Evolutionary conservation across 1,139 yeast species (phyloP), one percentile per base, ranked within the genome.

Genomic region (Candida glucosophila): DNA sequence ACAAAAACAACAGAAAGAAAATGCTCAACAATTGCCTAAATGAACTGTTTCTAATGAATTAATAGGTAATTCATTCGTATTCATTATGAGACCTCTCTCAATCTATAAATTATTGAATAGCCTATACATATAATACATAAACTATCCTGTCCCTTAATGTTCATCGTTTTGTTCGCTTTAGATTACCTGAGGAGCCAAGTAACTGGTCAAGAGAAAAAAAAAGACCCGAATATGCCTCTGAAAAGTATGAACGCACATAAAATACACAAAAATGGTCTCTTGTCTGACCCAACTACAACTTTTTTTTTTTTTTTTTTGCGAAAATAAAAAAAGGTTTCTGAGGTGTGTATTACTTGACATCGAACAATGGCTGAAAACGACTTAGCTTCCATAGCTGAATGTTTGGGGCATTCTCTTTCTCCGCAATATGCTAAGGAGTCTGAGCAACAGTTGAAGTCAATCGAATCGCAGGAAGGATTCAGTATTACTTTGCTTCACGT

Each of bases 401-500:
- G 63, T 29, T 52, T 73, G 44, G 71, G 64, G 37, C 67, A 60
- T 35, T 69, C 77, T 2, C 56, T 73, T 23, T 44, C 50, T 19
- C 73, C 77, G 3, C 60, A 55, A 18, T 50, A 54, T 20, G 76
- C 92, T 5, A 76, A 73, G 36, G 60, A 61, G 29, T 77, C 90
- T 0, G 90, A 78, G 42, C 52, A 54, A 14, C 60, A 59, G 25
- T 54, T 90, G 39, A 70, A 73, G 32, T 49, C 69, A 6, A 55
- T 78, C 27, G 97, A 90, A 44, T 35, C 51, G 4, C 64, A 65
- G 23, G 73, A 74, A 14, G 94, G 92, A 4, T 92, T 90, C 49
- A 68, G 93, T 10, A 60, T 83, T 26, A 69, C 75, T 22, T 56
- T 92, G 25, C 57, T 92, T 31, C 88, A 81, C 44, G 73, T 90